phyloP scores from a whole-genome alignment of 148 eudicot species.

The Euryodendron excelsum region DNA sequence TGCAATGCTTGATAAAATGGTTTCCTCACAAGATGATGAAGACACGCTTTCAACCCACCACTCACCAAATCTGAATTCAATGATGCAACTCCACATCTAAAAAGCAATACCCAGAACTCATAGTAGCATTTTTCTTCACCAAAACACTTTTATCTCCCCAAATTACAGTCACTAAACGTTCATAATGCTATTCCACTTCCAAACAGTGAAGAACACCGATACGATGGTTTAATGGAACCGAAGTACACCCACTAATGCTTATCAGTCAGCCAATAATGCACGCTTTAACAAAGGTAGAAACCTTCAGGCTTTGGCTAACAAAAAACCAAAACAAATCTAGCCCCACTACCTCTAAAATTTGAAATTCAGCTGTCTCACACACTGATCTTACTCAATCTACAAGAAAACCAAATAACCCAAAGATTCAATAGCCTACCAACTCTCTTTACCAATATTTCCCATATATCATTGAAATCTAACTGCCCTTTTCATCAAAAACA shows the following conservation, averaged over 20 bases:
- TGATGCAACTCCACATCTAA: not conserved
- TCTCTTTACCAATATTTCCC: not conserved
- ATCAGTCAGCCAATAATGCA: too few species aligned
- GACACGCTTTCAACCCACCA: not conserved
- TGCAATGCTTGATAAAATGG: slow-evolving; percentile 10
- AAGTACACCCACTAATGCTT: too few species aligned
- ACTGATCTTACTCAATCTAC: slow-evolving; percentile 23
- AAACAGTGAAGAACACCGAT: not conserved
- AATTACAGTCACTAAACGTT: slow-evolving; percentile 6
- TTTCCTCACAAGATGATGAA: not conserved
- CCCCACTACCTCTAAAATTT: slow-evolving; percentile 3
- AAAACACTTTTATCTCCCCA: not conserved
- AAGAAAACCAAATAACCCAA: not conserved
- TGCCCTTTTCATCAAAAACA: too few species aligned
- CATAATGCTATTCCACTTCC: not conserved
- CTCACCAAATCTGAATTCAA: slow-evolving; percentile 1
- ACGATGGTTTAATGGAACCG: too few species aligned
- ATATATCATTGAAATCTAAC: too few species aligned
- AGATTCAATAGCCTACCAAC: slow-evolving; percentile 4
- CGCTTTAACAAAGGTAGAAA: too few species aligned
- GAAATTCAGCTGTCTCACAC: not conserved
- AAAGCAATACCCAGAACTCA: not conserved
- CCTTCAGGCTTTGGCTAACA: slow-evolving; percentile 6
- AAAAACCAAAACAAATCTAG: not conserved
- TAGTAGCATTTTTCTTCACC: not conserved